A percentile compares a stretch with the other conserved stretches of the same genome.
Evolutionary conservation across 2,329 filamentous ascomycete genomes (phyloP).

Genomic region (Diplodia sapinea): DNA sequence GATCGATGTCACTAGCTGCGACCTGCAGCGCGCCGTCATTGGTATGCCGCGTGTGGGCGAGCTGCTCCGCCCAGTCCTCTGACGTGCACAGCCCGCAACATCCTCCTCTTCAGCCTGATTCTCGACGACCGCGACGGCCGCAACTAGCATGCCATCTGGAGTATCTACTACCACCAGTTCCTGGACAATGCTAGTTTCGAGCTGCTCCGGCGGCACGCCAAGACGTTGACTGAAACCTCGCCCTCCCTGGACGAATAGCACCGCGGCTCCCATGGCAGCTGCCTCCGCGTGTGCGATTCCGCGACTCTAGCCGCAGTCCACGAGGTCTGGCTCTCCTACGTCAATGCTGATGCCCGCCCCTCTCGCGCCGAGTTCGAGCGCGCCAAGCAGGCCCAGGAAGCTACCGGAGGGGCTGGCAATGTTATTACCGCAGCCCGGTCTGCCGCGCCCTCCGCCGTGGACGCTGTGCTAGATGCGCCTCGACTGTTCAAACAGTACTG

Average conservation of each 20-base stretch:
- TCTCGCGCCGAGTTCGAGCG: constrained; percentile 20
- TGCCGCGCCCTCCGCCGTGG: constrained; percentile 38
- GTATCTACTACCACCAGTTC: constrained; percentile 62
- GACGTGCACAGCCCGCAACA: constrained; percentile 58
- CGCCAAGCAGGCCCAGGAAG: background rate
- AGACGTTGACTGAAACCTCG: constrained; percentile 52
- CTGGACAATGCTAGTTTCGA: constrained; percentile 49
- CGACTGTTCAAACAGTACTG: constrained; percentile 39
- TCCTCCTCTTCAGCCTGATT: constrained; percentile 59
- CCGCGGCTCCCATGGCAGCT: constrained; percentile 50
- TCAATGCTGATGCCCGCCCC: background rate
- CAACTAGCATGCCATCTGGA: constrained; percentile 51
- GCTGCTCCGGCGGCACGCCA: constrained; percentile 51
- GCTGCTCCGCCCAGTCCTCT: background rate
- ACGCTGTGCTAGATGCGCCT: constrained; percentile 31
- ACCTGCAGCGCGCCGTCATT: constrained; percentile 57
- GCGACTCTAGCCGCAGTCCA: constrained; percentile 53
- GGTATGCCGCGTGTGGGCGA: constrained; percentile 45
- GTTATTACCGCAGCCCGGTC: constrained; percentile 33
- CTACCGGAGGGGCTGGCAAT: background rate
- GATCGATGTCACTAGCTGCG: constrained; percentile 64
- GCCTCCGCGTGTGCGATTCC: constrained; percentile 58
- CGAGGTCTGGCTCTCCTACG: constrained; percentile 51
- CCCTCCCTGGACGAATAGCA: constrained; percentile 54
- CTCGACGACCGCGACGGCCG: constrained; percentile 46